Conservation (phyloP, 176 grass and related monocot genomes). For the Carex kokanica region DNA sequence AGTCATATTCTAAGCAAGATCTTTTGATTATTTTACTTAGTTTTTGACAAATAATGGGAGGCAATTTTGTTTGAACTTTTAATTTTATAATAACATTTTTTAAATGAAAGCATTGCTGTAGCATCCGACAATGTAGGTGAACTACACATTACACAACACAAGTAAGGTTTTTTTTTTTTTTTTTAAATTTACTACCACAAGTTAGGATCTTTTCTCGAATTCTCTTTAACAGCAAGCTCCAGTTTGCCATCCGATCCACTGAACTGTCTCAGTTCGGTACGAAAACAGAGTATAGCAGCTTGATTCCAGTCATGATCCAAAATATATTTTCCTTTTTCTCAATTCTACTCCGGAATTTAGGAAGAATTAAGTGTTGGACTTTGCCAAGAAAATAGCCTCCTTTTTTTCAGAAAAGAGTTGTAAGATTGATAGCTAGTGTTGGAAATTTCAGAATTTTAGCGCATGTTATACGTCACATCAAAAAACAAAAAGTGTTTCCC, state of each 20-base stretch:
- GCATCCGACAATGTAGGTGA: not conserved
- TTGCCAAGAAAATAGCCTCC: not conserved
- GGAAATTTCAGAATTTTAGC: not conserved
- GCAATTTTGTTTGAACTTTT: not conserved
- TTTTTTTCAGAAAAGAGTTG: not conserved
- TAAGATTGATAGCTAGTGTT: not conserved
- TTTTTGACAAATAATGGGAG: not conserved
- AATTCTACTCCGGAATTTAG: not conserved
- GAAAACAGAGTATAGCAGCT: not conserved
- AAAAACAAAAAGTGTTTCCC: not conserved
- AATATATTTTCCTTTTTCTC: not conserved
- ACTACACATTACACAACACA: not conserved
- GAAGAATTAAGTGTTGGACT: not conserved
- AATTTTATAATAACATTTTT: not conserved
- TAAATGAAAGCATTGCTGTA: too few relatives aligned
- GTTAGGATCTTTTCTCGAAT: not conserved
- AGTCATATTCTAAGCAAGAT: not conserved
- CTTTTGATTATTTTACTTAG: not conserved
- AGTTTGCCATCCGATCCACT: too few relatives aligned
- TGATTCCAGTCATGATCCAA: slow-evolving; percentile 8
- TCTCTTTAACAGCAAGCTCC: too few relatives aligned
- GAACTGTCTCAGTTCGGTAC: too few relatives aligned
- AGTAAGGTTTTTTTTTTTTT: not conserved
- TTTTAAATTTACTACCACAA: not conserved
- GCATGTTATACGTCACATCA: slow-evolving; percentile 11